Percentiles rank a stretch among this genome's conserved stretches.
Conservation (phyloP, 805 yeast species). For the Metschnikowia aberdeeniae region DNA sequence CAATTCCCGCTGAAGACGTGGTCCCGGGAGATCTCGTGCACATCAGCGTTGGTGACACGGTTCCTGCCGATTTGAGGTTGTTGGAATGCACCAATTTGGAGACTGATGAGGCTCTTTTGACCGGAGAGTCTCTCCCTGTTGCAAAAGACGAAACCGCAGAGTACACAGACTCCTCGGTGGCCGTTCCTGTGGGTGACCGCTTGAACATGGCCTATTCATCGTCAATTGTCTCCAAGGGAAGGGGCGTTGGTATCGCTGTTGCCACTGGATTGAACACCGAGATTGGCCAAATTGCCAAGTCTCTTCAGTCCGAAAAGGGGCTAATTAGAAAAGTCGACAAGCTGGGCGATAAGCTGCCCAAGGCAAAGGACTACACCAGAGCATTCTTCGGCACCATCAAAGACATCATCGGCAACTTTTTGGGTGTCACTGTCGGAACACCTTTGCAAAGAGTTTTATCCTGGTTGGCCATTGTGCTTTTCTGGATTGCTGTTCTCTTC, state of each 20-base stretch:
- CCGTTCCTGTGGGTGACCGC: slow-evolving; percentile 68
- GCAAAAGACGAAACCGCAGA: slow-evolving; percentile 45
- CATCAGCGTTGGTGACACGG: slow-evolving; percentile 66
- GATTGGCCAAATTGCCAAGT: slow-evolving; percentile 64
- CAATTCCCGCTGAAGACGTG: slow-evolving; percentile 58
- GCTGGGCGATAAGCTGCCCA: slow-evolving; percentile 39
- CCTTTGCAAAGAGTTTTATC: slow-evolving; percentile 76
- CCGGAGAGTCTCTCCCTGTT: slow-evolving; percentile 68
- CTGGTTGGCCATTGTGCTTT: slow-evolving; percentile 68
- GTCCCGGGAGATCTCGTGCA: slow-evolving; percentile 72
- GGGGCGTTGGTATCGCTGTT: slow-evolving; percentile 66
- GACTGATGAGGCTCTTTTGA: slow-evolving; percentile 63
- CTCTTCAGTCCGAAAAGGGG: slow-evolving; percentile 28
- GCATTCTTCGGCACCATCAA: slow-evolving; percentile 48
- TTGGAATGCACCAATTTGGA: slow-evolving; percentile 59
- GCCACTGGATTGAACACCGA: slow-evolving; percentile 70
- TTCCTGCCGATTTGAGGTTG: slow-evolving; percentile 70
- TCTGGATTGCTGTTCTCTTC: slow-evolving; percentile 74
- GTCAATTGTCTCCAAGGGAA: slow-evolving; percentile 67
- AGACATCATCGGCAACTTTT: slow-evolving; percentile 59
- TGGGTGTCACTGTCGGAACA: slow-evolving; percentile 77
- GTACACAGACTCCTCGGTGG: slow-evolving; percentile 27
- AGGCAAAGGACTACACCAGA: slow-evolving; percentile 38
- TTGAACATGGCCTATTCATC: slow-evolving; percentile 69
- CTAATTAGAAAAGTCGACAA: slow-evolving; percentile 39